phyloP scores from a whole-genome alignment of 2,329 filamentous ascomycete genomes.

The Aureobasidium pullulans region DNA sequence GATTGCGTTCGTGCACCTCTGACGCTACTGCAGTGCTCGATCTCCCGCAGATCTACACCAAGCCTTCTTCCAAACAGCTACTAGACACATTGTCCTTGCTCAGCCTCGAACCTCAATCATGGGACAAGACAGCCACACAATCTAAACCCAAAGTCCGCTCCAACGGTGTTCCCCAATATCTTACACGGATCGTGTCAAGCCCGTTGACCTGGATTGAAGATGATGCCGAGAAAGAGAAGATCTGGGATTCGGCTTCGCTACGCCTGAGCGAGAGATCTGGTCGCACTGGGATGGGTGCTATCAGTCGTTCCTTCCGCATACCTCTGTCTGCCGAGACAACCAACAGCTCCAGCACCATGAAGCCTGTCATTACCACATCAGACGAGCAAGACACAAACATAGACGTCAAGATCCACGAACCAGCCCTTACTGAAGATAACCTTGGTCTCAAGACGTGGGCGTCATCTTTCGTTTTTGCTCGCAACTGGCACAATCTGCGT shows the following conservation, averaged over 20 bases:
- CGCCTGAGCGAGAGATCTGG: constrained; percentile 82
- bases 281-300: constrained; percentile 58
- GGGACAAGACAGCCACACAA: constrained; percentile 40
- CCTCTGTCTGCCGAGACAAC: constrained; percentile 20
- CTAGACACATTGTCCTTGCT: constrained; percentile 60
- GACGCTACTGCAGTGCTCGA: constrained; percentile 50
- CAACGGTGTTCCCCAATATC: constrained; percentile 54
- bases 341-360: constrained; percentile 7
- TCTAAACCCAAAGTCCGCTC: constrained; percentile 37
- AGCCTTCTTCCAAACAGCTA: constrained; percentile 59
- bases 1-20: neutral
- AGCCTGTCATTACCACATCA: constrained; percentile 13
- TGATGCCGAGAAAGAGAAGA: constrained; percentile 56
- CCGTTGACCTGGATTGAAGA: constrained; percentile 60
- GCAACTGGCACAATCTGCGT: constrained; percentile 48
- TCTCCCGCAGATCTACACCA: constrained; percentile 75
- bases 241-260: constrained; percentile 74
- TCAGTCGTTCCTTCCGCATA: constrained; percentile 55
- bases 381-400: constrained; percentile 31
- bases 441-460: constrained; percentile 95
- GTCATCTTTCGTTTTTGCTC: constrained; percentile 77
- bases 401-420: constrained; percentile 71
- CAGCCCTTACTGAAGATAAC: constrained; percentile 78
- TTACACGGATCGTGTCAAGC: constrained; percentile 62
- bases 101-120: constrained; percentile 59